Base-by-base conservation (phyloP, 768 basidiomycete genomes). In the Termitomyces sp. region DNA sequence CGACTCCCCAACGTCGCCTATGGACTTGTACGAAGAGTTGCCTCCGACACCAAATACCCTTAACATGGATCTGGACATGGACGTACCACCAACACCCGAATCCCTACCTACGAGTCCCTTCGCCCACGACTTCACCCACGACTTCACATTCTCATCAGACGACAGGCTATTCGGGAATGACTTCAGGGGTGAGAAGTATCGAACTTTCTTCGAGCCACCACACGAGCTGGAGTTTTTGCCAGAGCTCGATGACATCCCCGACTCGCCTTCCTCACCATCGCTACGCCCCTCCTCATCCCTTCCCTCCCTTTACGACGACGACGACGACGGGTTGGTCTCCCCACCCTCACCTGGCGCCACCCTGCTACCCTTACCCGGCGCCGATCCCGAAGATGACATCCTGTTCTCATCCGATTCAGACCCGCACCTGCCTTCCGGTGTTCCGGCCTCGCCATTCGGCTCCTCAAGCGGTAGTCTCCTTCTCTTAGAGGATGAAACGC, bases 401-500 rank as follows among this genome's bases (percentile, higher is more conserved):
- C 62, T 71, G 18, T 66, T 70, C 32, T 46, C 54, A 26, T 13
- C 47, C 33, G 55, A 63, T 41, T 35, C 24, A 26, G 47, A 46
- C 26, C 40, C 41, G 22, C 7, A 28, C 6, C 38, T 32, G 13
- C 40, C 46, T 38, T 14, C 28, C 38, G 36, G 18, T 40, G 11
- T n/a, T 13, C 44, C 38, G 18, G n/a, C 36, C 3, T 30, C 50
- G n/a, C 45, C 59, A 41, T 51, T 59, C 57, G 45, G 54, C 60
- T 40, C 66, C 55, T 26, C 58, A 55, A 32, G 57, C 49, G 38
- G 54, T 40, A 60, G 56, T 47, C 67, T 82, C 11, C 71, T 82
- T 40, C 73, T 78, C 49, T 70, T 72, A 18, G 72, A 70, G 41
- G 74, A 72, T 54, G 72, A 71, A 14, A 71, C 67, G 2, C 63